Evolutionary conservation across 176 grass and related monocot species (phyloP).

Genomic region (Bonia amplexicaulis): DNA sequence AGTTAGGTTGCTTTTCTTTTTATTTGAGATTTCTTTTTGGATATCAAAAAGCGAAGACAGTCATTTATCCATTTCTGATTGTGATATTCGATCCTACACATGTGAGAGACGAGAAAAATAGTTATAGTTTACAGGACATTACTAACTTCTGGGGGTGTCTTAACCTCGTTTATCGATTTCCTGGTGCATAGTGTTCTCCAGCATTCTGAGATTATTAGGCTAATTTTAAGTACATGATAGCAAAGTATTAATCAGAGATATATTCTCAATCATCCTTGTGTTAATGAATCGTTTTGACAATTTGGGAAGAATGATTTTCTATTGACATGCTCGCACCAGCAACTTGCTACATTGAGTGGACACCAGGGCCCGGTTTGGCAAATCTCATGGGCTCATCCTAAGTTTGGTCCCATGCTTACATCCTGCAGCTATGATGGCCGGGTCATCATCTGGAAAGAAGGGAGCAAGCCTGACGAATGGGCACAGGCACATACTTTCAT

Average conservation of each 20-base stretch:
- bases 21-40: too few species aligned
- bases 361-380: conserved; percentile 78
- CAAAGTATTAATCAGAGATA: background rate
- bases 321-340: conserved; percentile 36
- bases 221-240: background rate
- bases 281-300: background rate
- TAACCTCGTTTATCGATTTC: background rate
- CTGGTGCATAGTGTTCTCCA: background rate
- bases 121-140: background rate
- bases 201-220: background rate
- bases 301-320: background rate
- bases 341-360: conserved; percentile 64
- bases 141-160: background rate
- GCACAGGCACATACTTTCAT: conserved; percentile 39
- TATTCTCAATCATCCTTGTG: background rate
- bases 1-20: too few species aligned
- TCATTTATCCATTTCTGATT: too few species aligned
- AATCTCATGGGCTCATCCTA: conserved; percentile 70
- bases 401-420: conserved; percentile 73
- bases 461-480: conserved; percentile 76
- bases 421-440: conserved; percentile 68
- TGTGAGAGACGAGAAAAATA: background rate
- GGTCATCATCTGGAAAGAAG: conserved; percentile 81
- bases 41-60: too few species aligned
- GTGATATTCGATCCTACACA: too few species aligned